Conservation (phyloP, 768 basidiomycete genomes). For the Royoungia palumana region DNA sequence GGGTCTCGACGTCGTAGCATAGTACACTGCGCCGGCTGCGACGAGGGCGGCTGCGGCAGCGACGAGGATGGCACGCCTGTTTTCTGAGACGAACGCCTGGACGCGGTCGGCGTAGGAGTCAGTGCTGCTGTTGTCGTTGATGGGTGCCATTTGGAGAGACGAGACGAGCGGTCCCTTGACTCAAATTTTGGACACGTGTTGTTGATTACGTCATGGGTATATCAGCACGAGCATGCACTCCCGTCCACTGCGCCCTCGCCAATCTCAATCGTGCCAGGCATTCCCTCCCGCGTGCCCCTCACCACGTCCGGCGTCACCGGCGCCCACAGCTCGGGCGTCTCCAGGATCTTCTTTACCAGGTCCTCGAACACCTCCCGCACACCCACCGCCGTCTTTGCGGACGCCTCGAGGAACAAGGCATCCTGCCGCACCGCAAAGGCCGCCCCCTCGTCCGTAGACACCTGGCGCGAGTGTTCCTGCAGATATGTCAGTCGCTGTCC, state of each 20-base stretch:
- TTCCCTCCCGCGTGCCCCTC: conserved; percentile 20
- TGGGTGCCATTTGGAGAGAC: conserved; percentile 22
- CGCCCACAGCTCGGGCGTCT: conserved; percentile 80
- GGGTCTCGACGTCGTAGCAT: conserved; percentile 46
- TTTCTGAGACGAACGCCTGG: conserved; percentile 66
- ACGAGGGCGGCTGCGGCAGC: conserved; percentile 68
- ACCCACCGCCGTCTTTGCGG: conserved; percentile 85
- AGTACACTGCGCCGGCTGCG: conserved; percentile 72
- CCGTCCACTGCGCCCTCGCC: conserved; percentile 14
- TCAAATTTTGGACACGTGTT: conserved; percentile 17
- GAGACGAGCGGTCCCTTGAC: neutral
- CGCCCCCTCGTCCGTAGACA: conserved; percentile 71
- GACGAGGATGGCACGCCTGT: conserved; percentile 73
- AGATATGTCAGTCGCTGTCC: neutral
- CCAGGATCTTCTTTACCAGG: conserved; percentile 78
- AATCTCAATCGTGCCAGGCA: conserved; percentile 45
- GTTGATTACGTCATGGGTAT: conserved; percentile 23
- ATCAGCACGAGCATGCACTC: conserved; percentile 34
- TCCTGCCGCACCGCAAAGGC: conserved; percentile 80
- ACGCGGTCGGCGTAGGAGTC: conserved; percentile 56
- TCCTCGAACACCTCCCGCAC: conserved; percentile 76
- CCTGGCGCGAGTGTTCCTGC: conserved; percentile 89
- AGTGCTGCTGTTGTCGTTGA: neutral
- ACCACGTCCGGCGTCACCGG: conserved; percentile 25
- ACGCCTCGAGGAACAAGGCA: conserved; percentile 87